Base-by-base conservation (phyloP, 164 flowering plant genomes). In the Berberis thunbergii region DNA sequence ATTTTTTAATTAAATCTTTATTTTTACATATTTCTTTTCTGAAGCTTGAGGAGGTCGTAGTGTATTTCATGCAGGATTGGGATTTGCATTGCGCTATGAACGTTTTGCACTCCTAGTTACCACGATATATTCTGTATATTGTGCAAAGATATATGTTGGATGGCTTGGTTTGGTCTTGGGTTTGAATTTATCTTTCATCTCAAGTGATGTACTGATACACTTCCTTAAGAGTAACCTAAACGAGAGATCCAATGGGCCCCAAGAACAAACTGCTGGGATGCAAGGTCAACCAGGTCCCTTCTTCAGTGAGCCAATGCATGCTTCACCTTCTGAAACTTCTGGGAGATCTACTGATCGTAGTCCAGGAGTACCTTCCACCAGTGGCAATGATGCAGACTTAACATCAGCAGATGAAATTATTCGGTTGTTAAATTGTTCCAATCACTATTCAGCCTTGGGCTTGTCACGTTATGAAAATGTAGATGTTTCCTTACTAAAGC, bases 401-500 rank as follows among this genome's bases (percentile, higher is more conserved):
- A 85, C 91, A 41, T 86, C 97, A 69, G 99, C 86, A 81, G 92
- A 86, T 61, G 99, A 95, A 85, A 85, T 95, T 71, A 73, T 76
- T 57, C 81, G 99, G 59, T 81, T 95, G 70, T 74, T 95, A 69
- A 89, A 81, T 73, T 87, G 92, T 69, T 64, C 76, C 1, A 97
- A 95, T 80, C 94, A 95, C 78, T 95, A 95, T 75, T 75, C 94
- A 11, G 96, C 84, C 43, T 59, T 95, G 80, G 97, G 99, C 56
- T 76, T 95, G 60, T 62, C 83, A 1, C 92, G 90, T 38, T 91
- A 70, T 71, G 84, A 79, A 70, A 67, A 77, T 64, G 69, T 91
- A 45, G 99, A 95, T 77, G 75, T 73, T 74, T 75, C 91, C 61
- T 41, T 78, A 60, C 85, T 95, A 38, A 95, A 95, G 74, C 75